A percentile compares a stretch with the other conserved stretches of the same genome.
These are phyloP conservation scores for Starmerella scarabaei DNA, from an alignment of 805 yeast species.

Conservation along the genomic window DNA sequence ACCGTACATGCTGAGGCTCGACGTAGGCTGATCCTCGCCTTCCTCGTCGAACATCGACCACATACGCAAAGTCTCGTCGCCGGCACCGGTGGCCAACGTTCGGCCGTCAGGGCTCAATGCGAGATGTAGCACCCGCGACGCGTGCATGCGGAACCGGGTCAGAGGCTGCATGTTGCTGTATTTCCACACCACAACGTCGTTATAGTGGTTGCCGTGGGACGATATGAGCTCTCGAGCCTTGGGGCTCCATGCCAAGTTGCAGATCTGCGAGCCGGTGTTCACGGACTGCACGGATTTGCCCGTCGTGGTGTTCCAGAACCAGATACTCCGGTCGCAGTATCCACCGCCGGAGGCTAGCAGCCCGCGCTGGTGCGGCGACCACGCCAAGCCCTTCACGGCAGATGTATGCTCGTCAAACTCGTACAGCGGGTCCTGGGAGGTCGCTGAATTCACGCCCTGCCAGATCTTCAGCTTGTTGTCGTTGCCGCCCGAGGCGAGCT, in stretches of 20 bases:
- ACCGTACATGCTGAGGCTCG: constrained; percentile 6
- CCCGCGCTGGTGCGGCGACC: constrained; percentile 97
- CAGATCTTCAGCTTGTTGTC: constrained; percentile 79
- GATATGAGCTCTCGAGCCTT: constrained; percentile 87
- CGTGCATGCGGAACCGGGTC: constrained; percentile 88
- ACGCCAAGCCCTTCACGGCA: constrained; percentile 90
- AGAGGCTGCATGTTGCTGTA: constrained; percentile 86
- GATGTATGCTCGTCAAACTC: constrained; percentile 76
- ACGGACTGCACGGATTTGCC: constrained; percentile 63
- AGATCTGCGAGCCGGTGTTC: constrained; percentile 95
- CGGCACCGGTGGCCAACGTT: constrained; percentile 95
- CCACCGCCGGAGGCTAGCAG: constrained; percentile 94
- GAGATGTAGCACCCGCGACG: constrained; percentile 78
- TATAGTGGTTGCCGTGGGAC: constrained; percentile 85
- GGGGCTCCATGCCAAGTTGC: constrained; percentile 85
- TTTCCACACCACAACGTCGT: constrained; percentile 89
- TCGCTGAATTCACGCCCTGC: constrained; percentile 48
- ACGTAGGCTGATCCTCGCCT: constrained; percentile 14
- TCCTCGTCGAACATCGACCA: constrained; percentile 90
- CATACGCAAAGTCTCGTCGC: constrained; percentile 89
- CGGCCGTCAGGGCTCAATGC: constrained; percentile 92
- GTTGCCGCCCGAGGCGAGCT: constrained; percentile 89
- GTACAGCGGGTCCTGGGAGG: constrained; percentile 44
- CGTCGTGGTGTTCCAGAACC: constrained; percentile 81
- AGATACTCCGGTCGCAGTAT: constrained; percentile 79